These are phyloP conservation scores for Aschersonia sp. DNA, from an alignment of 2,329 filamentous ascomycete species.

Conservation along the genomic window DNA sequence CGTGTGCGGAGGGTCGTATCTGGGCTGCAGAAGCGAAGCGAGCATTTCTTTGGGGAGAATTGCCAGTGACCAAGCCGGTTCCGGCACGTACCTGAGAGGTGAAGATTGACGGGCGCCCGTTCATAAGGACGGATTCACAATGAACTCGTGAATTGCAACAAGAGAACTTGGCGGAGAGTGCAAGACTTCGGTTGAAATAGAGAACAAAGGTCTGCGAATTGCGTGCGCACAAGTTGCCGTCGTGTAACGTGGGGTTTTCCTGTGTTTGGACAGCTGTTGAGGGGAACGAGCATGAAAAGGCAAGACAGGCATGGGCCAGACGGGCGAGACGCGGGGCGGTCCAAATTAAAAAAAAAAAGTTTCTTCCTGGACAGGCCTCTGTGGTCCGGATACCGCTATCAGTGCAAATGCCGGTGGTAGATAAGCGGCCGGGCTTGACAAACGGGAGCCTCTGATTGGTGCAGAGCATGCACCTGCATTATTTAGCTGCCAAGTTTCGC, in stretches of 20 bases:
- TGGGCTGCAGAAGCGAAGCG: too few relatives aligned
- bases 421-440: background rate
- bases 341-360: background rate
- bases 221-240: background rate
- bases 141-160: background rate
- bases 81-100: conserved; percentile 60
- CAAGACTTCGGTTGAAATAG: background rate
- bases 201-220: background rate
- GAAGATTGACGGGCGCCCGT: conserved; percentile 71
- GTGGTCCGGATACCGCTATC: background rate
- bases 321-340: background rate
- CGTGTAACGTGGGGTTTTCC: background rate
- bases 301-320: background rate
- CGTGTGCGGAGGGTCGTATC: too few relatives aligned
- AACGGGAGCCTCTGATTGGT: background rate
- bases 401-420: background rate
- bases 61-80: background rate
- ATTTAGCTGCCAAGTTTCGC: background rate
- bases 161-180: background rate
- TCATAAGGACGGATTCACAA: conserved; percentile 57
- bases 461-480: background rate
- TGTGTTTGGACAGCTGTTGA: background rate
- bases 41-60: too few relatives aligned
- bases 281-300: background rate
- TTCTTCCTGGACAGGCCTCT: background rate